Base-by-base conservation (phyloP, 1,139 yeast species). In the Geotrichum candidum region DNA sequence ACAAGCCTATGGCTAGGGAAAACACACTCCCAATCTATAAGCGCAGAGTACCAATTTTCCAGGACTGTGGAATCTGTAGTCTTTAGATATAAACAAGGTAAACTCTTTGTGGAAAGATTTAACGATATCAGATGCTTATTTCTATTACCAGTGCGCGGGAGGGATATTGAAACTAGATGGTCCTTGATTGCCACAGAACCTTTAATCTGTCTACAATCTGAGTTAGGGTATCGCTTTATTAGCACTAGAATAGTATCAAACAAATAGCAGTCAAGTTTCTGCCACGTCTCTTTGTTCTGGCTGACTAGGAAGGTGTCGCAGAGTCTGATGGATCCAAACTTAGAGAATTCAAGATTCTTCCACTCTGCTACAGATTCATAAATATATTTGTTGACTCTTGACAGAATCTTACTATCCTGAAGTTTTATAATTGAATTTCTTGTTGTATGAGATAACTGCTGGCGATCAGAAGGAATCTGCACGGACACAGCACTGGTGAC, bases 191-290 rank as follows among this genome's bases (percentile, higher is more conserved):
- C 65, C 9, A 68, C 64, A 2, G 65, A 56, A 3, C 67, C 68
- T 60, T 63, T 66, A 41, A 64, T 53, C 13, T 63, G 61, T 29
- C 61, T 53, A 38, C 61, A 31, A 45, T 51, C 18, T 3, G 50
- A 25, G 35, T 54, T 53, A 23, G 59, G 50, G 41, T 56, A 63
- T 18, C 61, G 63, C 22, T 66, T 64, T 15, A 65, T 59, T 18
- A 68, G 60, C 25, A 68, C 54, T 13, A 68, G 62, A 48, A 65
- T 63, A 15, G 57, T 58, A 13, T 67, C 68, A 61, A 67, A 68
- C 54, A 68, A 46, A 51, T 67, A 68, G 57, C 71, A 68, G 23
- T 66, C 65, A 45, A 65, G 63, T 29, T 63, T 57, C 52, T 67
- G 67, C 70, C 70, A 67, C 6, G 65, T 51, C 22, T 57, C 41